These are phyloP conservation scores for Glaciozyma antarctica DNA, from an alignment of 768 basidiomycete genomes.

Conservation along the genomic window DNA sequence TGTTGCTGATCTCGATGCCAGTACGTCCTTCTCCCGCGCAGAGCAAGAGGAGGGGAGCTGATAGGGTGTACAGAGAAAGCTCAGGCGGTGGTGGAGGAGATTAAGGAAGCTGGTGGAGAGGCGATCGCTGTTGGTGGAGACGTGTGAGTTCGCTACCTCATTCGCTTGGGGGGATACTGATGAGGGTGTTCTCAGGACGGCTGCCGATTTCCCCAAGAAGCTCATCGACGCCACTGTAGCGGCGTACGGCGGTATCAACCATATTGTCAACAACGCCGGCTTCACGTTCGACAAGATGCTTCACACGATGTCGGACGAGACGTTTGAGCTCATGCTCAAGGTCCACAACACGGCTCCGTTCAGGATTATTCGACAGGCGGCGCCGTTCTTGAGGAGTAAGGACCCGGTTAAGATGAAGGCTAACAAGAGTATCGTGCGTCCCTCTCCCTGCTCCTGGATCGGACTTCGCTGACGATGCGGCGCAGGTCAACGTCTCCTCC, in stretches of 20 bases:
- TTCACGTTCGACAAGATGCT: constrained; percentile 82
- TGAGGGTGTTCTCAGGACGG: constrained; percentile 41
- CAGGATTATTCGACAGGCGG: constrained; percentile 70
- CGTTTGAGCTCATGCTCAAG: constrained; percentile 69
- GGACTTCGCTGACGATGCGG: not conserved
- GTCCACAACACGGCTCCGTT: constrained; percentile 80
- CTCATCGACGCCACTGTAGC: constrained; percentile 64
- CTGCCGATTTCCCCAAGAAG: constrained; percentile 70
- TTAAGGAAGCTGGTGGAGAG: constrained; percentile 61
- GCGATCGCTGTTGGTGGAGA: constrained; percentile 67
- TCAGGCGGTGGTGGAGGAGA: constrained; percentile 58
- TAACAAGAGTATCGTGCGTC: constrained; percentile 48
- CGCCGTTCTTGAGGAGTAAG: constrained; percentile 73
- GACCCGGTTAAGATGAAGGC: constrained; percentile 49
- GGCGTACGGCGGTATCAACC: constrained; percentile 78
- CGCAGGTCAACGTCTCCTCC: constrained; percentile 62
- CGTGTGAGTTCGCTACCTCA: constrained; percentile 40
- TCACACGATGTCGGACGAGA: constrained; percentile 58
- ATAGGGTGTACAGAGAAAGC: constrained; percentile 44
- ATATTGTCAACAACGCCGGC: constrained; percentile 46
- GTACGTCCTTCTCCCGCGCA: not conserved
- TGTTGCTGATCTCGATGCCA: constrained; percentile 72
- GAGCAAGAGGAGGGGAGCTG: not conserved
- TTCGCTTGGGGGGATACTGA: too few species aligned
- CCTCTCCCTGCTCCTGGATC: not conserved